Evolutionary conservation across 2,329 filamentous ascomycete genomes (phyloP), one percentile per base, ranked within the genome.

Genomic region (Cercospora sesami): DNA sequence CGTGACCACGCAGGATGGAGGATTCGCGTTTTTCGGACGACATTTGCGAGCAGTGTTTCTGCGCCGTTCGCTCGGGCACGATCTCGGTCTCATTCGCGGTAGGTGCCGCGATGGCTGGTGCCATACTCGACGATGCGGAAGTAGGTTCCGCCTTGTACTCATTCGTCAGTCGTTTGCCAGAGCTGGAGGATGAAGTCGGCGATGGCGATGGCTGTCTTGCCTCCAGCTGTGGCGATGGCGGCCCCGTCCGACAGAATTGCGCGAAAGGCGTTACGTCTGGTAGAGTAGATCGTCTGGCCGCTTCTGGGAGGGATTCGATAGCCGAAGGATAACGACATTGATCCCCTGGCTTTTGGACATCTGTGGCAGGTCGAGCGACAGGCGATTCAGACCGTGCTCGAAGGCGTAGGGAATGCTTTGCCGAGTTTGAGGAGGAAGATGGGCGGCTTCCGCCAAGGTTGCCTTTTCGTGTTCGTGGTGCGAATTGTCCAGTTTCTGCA

Each of bases 401-500:
- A 33, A 57, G 48, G n/a, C 53, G 62, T n/a, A 30, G 51, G 5
- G 16, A 58, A 10, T 42, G 36, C 18, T 58, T 42, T 26, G 28
- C 62, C 10, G 14, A 45, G 12, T 48, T 36, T 12, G 62, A 30
- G 5, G 53, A 21, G 2, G 62, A 39, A 6, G 51, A 64, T 2
- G 62, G 16, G 7, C 62, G 51, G 12, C 39, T 66, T 14, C 67
- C 63, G 60, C 73, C 73, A 10, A 66, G 51, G 9, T 69, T 68
- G 3, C 69, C 63, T 28, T 63, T 28, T 7, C 73, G 67, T 10
- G 66, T 63, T 18, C 75, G 71, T 12, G 77, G 76, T 10, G 73
- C 74, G 26, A 85, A 77, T 69, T 84, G 83, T 16, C 83, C 83
- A 39, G 81, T 84, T 74, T 85, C 83, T 18, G 83, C 83, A 33